Evolutionary conservation across 768 basidiomycete species (phyloP).

Genomic region (Exidia glandulosa): DNA sequence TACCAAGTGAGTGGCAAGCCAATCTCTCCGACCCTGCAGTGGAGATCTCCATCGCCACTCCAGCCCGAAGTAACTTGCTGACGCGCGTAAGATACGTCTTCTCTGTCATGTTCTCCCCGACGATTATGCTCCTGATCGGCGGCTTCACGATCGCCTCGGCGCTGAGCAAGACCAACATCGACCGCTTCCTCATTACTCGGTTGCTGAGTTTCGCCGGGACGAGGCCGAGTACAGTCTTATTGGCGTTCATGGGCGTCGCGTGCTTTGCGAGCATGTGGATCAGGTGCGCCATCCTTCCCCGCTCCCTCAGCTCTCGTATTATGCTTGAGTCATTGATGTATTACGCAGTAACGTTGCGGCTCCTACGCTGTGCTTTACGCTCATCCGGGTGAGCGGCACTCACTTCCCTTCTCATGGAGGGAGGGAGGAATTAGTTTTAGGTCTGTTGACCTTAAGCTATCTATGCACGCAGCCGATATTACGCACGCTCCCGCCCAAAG

Average conservation of each 20-base stretch:
- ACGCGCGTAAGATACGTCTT: conserved; percentile 85
- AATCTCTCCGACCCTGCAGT: too few species aligned
- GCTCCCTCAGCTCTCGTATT: background rate
- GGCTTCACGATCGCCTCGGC: conserved; percentile 98
- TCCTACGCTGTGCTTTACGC: conserved; percentile 90
- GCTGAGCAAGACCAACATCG: conserved; percentile 89
- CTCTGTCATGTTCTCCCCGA: conserved; percentile 92
- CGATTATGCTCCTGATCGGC: conserved; percentile 95
- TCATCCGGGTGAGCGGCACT: conserved; percentile 66
- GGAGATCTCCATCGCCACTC: too few species aligned
- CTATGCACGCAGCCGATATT: conserved; percentile 65
- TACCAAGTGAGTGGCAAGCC: conserved; percentile 50
- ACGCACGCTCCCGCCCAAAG: conserved; percentile 76
- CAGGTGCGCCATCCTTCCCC: conserved; percentile 45
- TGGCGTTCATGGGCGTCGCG: conserved; percentile 91
- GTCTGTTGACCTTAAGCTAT: too few species aligned
- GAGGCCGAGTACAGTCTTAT: conserved; percentile 71
- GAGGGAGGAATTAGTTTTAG: too few species aligned
- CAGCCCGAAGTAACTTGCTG: too few species aligned
- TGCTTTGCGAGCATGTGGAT: conserved; percentile 99
- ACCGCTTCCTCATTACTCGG: conserved; percentile 81
- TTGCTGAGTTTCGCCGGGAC: conserved; percentile 87
- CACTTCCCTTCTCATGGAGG: too few species aligned
- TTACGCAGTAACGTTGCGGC: conserved; percentile 82
- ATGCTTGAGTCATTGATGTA: too few species aligned